Conservation (phyloP, 2,329 filamentous ascomycete genomes). For the Beauveria asiatica region DNA sequence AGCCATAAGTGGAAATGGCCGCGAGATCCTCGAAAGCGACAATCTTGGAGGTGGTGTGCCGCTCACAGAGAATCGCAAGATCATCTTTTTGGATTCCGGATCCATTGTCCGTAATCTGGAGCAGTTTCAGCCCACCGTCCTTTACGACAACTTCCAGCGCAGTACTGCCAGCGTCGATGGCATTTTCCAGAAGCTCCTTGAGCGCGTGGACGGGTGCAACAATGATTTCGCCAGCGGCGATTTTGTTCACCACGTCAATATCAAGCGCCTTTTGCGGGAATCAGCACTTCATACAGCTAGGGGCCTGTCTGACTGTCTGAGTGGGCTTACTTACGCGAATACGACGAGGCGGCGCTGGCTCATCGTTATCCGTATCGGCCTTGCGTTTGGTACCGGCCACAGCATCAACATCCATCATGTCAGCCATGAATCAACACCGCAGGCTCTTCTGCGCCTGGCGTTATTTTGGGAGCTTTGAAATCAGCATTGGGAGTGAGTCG, state of each 20-base stretch:
- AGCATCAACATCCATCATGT: constrained; percentile 37
- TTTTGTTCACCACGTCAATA: constrained; percentile 94
- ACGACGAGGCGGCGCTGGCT: constrained; percentile 34
- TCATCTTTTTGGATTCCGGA: constrained; percentile 95
- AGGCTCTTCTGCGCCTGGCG: not conserved
- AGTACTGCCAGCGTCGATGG: constrained; percentile 93
- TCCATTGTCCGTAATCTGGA: constrained; percentile 97
- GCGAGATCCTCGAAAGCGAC: constrained; percentile 87
- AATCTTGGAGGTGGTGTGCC: constrained; percentile 94
- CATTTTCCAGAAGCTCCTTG: constrained; percentile 95
- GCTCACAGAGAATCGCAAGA: constrained; percentile 81
- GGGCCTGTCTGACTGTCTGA: not conserved
- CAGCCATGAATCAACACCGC: constrained; percentile 20
- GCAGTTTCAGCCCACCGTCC: constrained; percentile 85
- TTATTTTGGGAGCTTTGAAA: not conserved
- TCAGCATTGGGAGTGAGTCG: not conserved
- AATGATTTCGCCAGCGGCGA: constrained; percentile 96
- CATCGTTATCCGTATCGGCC: constrained; percentile 29
- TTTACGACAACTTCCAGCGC: constrained; percentile 85
- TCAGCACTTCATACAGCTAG: not conserved
- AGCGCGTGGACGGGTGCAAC: constrained; percentile 92
- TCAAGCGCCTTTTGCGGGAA: constrained; percentile 60
- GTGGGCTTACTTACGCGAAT: constrained; percentile 36
- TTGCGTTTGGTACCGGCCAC: constrained; percentile 42
- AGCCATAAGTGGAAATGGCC: constrained; percentile 92